Evolutionary conservation across 129 eudicot species (phyloP), one percentile per base, ranked within the genome.

Genomic region (Dittrichia graveolens): DNA sequence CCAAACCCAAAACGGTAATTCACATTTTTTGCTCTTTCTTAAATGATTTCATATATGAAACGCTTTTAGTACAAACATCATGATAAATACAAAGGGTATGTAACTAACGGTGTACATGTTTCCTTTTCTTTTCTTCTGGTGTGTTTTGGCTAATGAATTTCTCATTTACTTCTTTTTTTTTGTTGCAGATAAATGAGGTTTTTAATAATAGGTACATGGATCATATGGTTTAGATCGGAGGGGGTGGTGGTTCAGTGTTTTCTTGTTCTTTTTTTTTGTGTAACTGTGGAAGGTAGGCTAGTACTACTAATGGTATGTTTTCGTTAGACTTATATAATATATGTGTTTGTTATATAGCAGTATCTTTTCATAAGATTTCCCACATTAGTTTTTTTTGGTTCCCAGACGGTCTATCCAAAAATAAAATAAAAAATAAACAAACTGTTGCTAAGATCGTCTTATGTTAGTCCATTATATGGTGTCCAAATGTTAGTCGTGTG

Each of bases 1-100:
- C 85, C 78, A 74, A 73, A 74, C 90, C 61, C 88, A 76, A 15
- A 78, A 77, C 61, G 90, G 94, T 85, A 80, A 73, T 68, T 76
- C 61, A 69, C 47, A 59, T n/a, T 11, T 60, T 64, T 7, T 13
- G 10, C 39, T 35, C 24, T 34, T 44, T 55, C 3, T 35, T 38
- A 7, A 6, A 40, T 46, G 7, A 35, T 34, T 37, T 24, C 16
- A 31, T 58, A 34, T 34, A 58, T 9, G 14, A 5, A 58, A 7
- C 11, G 35, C 43, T 34, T 56, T 24, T 43, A 11, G 12, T 7
- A 35, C 44, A 35, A 59, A 37, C 8, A 24, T 11, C 4, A 8
- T 38, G 15, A 8, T 50, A 52, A 52, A 69, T 9, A 16, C 9
- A 7, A 4, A 4, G 13, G 58, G 46, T 66, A 31, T 48, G 24